Percentiles rank a stretch among this genome's conserved stretches.
Evolutionary conservation across 1,284 basidiomycete genomes (phyloP).

Genomic region (Boletus austroedulis): DNA sequence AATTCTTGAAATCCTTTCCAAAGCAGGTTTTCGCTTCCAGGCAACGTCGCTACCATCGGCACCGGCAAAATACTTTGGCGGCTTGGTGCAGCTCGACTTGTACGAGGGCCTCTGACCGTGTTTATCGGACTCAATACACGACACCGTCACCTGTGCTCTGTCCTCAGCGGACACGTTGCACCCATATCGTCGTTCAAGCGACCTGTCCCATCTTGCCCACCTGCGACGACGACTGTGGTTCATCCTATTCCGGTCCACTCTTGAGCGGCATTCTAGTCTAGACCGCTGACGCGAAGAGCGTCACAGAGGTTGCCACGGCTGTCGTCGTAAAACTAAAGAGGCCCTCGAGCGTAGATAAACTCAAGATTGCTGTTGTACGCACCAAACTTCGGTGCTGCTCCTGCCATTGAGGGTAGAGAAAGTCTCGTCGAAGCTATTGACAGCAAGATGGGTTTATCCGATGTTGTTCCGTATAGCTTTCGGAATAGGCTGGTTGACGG

Average conservation of each 20-base stretch:
- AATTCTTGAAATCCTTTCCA: slow-evolving; percentile 74
- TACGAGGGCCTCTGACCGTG: slow-evolving; percentile 66
- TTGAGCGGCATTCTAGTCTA: slow-evolving; percentile 81
- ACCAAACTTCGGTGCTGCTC: slow-evolving; percentile 83
- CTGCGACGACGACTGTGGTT: slow-evolving; percentile 65
- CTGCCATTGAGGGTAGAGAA: slow-evolving; percentile 64
- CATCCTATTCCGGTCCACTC: slow-evolving; percentile 85
- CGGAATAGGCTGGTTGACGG: slow-evolving; percentile 1
- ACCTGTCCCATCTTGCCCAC: slow-evolving; percentile 54
- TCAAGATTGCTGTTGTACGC: slow-evolving; percentile 80
- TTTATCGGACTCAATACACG: slow-evolving; percentile 81
- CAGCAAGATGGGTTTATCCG: slow-evolving; percentile 49
- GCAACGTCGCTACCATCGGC: slow-evolving; percentile 82
- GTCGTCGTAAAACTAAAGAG: slow-evolving; percentile 70
- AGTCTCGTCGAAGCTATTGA: slow-evolving; percentile 64
- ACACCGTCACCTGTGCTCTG: slow-evolving; percentile 69
- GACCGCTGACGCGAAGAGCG: slow-evolving; percentile 53
- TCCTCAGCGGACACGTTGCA: slow-evolving; percentile 76
- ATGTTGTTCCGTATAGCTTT: slow-evolving; percentile 1
- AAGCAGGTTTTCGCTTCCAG: slow-evolving; percentile 67
- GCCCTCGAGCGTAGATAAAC: slow-evolving; percentile 62
- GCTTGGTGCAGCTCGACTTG: slow-evolving; percentile 72
- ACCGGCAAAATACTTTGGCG: slow-evolving; percentile 86
- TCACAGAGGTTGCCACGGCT: slow-evolving; percentile 63
- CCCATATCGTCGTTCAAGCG: slow-evolving; percentile 80